Conservation (phyloP, 129 eudicot genomes). For the Deinandra increscens region DNA sequence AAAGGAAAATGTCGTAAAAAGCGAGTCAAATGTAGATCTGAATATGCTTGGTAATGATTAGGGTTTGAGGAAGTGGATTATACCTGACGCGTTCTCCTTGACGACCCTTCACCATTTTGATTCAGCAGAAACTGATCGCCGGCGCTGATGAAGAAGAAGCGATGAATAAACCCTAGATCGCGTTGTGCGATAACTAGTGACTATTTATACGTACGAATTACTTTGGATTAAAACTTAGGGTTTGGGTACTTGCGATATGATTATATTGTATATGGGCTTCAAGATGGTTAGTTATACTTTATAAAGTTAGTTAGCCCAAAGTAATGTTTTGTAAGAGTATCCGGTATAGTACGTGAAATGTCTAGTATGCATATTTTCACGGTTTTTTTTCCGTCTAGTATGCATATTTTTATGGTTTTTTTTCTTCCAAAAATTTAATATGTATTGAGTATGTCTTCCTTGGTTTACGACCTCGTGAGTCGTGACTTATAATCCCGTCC, state of each 20-base stretch:
- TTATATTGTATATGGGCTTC: slow-evolving; percentile 21
- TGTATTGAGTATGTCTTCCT: no score
- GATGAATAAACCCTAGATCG: slow-evolving; percentile 54
- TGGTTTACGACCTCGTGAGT: no score
- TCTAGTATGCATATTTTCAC: no score
- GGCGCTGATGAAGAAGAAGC: slow-evolving; percentile 24
- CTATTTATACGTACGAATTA: slow-evolving; percentile 8
- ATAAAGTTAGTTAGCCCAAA: no score
- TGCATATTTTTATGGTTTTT: no score
- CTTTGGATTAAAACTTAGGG: slow-evolving; percentile 19
- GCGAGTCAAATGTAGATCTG: not conserved
- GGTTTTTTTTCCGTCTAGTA: no score
- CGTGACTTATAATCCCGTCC: no score
- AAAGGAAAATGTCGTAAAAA: not conserved
- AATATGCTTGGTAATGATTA: not conserved
- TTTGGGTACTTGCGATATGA: not conserved
- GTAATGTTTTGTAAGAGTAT: no score
- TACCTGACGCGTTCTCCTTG: slow-evolving; percentile 96
- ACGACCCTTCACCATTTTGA: slow-evolving; percentile 84
- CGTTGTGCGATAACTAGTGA: not conserved
- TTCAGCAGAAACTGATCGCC: slow-evolving; percentile 24
- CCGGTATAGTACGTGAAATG: no score
- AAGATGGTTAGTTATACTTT: slow-evolving; percentile 10
- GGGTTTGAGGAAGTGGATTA: not conserved
- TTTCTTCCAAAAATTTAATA: no score